phyloP scores from a whole-genome alignment of 1,284 basidiomycete genomes.

The Coriolopsis trogii region DNA sequence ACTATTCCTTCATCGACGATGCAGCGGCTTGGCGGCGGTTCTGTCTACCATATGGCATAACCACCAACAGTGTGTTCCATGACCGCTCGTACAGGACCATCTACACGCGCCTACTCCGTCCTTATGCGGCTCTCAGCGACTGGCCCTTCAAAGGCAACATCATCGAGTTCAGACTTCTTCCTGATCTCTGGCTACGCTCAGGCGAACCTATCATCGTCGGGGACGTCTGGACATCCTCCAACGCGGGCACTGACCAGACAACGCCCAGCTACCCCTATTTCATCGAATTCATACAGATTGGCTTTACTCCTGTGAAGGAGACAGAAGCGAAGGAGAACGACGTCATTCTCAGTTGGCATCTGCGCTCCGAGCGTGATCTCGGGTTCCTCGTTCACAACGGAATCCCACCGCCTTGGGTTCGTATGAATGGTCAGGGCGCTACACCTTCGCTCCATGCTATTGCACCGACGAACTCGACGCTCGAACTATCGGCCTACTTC shows the following conservation, averaged over 20 bases:
- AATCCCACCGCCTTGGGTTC: constrained; percentile 11
- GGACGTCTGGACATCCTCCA: constrained; percentile 25
- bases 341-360: constrained; percentile 19
- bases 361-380: constrained; percentile 15
- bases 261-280: constrained; percentile 17
- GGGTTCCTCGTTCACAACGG: constrained; percentile 12
- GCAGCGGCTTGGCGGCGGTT: constrained; percentile 25
- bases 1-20: constrained; percentile 19
- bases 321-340: constrained; percentile 12
- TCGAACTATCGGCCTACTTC: not conserved
- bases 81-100: constrained; percentile 23
- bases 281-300: constrained; percentile 23
- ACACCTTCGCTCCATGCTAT: constrained; percentile 19
- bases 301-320: constrained; percentile 13
- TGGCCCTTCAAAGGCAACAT: constrained; percentile 28
- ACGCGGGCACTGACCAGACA: not conserved
- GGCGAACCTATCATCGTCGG: constrained; percentile 23
- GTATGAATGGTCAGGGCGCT: constrained; percentile 12
- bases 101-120: constrained; percentile 24
- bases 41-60: constrained; percentile 21
- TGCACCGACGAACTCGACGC: constrained; percentile 9
- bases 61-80: constrained; percentile 9
- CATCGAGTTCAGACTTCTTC: constrained; percentile 24
- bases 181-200: constrained; percentile 9
- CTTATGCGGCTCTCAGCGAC: constrained; percentile 28